Evolutionary conservation across 192 early-diverging fungal species (phyloP).

Genomic region (Pilobolus umbonatus): DNA sequence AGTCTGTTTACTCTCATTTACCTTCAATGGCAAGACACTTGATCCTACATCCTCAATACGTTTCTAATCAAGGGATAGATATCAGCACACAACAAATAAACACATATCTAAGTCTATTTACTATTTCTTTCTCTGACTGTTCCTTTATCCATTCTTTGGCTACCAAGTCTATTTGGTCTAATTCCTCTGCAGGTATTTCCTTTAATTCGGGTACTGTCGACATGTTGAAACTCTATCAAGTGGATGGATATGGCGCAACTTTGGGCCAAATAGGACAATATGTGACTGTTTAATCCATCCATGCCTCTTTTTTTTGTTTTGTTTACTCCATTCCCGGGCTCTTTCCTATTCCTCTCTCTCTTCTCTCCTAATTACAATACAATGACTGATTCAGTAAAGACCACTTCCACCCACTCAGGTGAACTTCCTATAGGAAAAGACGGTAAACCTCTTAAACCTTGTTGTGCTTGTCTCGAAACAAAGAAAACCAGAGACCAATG

Average conservation of each 20-base stretch:
- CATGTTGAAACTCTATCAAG: too few relatives aligned
- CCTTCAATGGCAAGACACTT: conserved; percentile 20
- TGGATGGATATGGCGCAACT: too few relatives aligned
- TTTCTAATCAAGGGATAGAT: conserved; percentile 8
- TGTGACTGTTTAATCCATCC: too few relatives aligned
- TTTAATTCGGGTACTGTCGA: neutral
- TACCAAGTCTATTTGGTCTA: conserved; percentile 15
- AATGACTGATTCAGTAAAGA: conserved; percentile 24
- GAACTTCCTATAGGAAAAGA: conserved; percentile 40
- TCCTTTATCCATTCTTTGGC: conserved; percentile 46
- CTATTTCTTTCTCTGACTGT: conserved; percentile 42
- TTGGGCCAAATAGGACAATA: too few relatives aligned
- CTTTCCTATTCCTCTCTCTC: neutral
- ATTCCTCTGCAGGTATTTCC: neutral
- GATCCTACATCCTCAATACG: conserved; percentile 23
- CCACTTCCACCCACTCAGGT: conserved; percentile 28
- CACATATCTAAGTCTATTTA: conserved; percentile 10
- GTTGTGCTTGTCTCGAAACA: conserved; percentile 96
- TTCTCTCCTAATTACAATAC: neutral
- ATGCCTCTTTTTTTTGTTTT: neutral
- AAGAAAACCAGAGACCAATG: conserved; percentile 88
- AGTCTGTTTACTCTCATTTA: neutral
- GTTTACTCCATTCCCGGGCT: neutral
- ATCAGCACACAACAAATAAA: neutral
- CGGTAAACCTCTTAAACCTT: conserved; percentile 76